Evolutionary conservation across 192 early-diverging fungal species (phyloP).

Genomic region (Mortierella alpina): DNA sequence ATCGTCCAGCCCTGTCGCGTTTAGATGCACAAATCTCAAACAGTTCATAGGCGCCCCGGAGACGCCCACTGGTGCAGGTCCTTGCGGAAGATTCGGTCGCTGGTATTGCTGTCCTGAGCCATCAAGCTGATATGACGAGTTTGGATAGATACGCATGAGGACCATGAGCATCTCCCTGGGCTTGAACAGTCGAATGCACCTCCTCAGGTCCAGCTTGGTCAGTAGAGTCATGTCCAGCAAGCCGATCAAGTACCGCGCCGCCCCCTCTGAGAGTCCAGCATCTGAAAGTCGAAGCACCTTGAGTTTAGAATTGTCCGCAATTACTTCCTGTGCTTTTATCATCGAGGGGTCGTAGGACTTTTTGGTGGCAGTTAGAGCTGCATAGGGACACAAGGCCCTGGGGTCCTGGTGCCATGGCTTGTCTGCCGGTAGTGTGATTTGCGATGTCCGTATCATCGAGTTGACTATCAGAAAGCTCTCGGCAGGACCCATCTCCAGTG

Average conservation of each 20-base stretch:
- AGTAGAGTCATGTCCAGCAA: conserved; percentile 23
- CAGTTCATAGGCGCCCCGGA: conserved; percentile 9
- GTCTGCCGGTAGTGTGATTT: not conserved
- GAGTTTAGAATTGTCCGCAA: conserved; percentile 23
- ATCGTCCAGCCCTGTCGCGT: conserved; percentile 26
- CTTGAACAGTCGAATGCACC: conserved; percentile 37
- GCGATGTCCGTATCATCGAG: conserved; percentile 28
- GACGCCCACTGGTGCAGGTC: conserved; percentile 9
- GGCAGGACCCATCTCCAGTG: conserved; percentile 19
- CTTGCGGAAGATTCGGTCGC: not conserved
- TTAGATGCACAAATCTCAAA: conserved; percentile 25
- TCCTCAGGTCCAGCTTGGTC: conserved; percentile 28
- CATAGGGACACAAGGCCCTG: not conserved
- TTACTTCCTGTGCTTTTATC: conserved; percentile 19
- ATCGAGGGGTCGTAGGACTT: conserved; percentile 5
- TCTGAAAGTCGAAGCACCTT: conserved; percentile 29
- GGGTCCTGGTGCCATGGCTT: conserved; percentile 29
- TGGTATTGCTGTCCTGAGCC: not conserved
- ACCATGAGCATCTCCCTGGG: conserved; percentile 29
- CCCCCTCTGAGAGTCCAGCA: conserved; percentile 30
- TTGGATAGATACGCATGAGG: conserved; percentile 8
- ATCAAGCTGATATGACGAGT: conserved; percentile 7
- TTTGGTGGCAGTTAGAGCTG: conserved; percentile 23
- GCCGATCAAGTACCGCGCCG: conserved; percentile 20
- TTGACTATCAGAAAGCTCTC: conserved; percentile 33